phyloP scores from a whole-genome alignment of 169 alveolate genomes.

The Eimeria falciformis region DNA sequence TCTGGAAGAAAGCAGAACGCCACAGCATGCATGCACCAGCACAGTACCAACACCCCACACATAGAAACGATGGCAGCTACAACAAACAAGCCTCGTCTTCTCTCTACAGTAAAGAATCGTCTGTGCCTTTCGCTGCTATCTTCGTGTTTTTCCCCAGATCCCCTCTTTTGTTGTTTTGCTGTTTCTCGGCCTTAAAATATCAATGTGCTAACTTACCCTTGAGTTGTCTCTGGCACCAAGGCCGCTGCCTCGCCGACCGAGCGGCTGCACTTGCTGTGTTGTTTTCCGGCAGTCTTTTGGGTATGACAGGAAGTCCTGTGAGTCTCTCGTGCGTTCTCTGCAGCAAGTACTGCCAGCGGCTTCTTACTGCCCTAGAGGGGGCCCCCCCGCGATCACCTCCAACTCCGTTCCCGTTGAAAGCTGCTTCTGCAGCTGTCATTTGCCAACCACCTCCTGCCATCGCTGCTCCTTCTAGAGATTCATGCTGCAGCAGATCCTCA shows the following conservation, averaged over 20 bases:
- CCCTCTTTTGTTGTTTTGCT: too few species aligned
- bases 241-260: conserved; percentile 22
- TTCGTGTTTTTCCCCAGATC: too few species aligned
- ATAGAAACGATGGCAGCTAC: too few species aligned
- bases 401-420: neutral
- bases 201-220: neutral
- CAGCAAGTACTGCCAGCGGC: conserved; percentile 39
- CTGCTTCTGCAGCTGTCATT: conserved; percentile 42
- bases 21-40: too few species aligned
- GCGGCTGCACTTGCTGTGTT: conserved; percentile 49
- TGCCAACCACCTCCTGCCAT: neutral
- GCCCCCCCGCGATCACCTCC: conserved; percentile 1
- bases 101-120: too few species aligned
- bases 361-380: conserved; percentile 34
- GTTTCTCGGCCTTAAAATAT: neutral
- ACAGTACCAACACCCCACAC: too few species aligned
- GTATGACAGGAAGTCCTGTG: neutral
- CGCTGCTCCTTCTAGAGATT: neutral
- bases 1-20: neutral
- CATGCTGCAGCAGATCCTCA: neutral
- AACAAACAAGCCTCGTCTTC: too few species aligned
- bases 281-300: conserved; percentile 19
- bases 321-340: neutral
- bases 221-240: conserved; percentile 41
- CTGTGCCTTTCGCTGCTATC: too few species aligned